Evolutionary conservation across 2,329 filamentous ascomycete species (phyloP), one percentile per base, ranked within the genome.

Genomic region (Trichoderma atroviride): DNA sequence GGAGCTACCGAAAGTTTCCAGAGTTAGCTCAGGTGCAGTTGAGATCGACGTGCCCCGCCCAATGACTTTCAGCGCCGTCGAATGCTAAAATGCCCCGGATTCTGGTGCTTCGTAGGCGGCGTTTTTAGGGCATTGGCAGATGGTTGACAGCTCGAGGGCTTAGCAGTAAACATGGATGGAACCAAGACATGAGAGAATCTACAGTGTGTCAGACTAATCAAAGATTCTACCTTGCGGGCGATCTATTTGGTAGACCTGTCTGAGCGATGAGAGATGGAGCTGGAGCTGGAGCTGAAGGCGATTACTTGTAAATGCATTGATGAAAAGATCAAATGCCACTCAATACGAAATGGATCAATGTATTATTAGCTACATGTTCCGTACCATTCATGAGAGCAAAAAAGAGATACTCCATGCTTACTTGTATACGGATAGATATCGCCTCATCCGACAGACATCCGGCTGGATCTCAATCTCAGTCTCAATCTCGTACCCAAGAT

Each of bases 61-160:
- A 43, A 43, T 56, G 53, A 56, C 53, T 19, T 29, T n/a, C 53
- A 56, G 27, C 53, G 53, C 53, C 53, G 53, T 33, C 14, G 53
- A 56, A 33, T 33, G 53, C 53, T 56, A 56, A 56, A 56, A n/a
- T 56, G 53, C 27, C 53, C 53, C 53, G 14, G 53, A 56, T 56
- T 56, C 29, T 31, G 29, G 53, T n/a, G 53, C 53, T 50, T 31
- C 27, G 29, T 56, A 33, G 53, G 53, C 53, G 53, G 53, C 27
- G 27, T 56, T n/a, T 56, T 56, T 56, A 33, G 53, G 53, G 27
- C 27, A 7, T 24, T 24, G 5, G 47, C 47, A 50, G n/a, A 10
- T 5, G n/a, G 47, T 22, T 50, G 47, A 50, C 47, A 50, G 47
- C 47, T 50, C 10, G 4, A 50, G 43, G n/a, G n/a, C 43, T 50